Percentiles rank a stretch among this genome's conserved stretches.
Conservation (phyloP, 2,329 filamentous ascomycete genomes). For the Xylaria sp. region DNA sequence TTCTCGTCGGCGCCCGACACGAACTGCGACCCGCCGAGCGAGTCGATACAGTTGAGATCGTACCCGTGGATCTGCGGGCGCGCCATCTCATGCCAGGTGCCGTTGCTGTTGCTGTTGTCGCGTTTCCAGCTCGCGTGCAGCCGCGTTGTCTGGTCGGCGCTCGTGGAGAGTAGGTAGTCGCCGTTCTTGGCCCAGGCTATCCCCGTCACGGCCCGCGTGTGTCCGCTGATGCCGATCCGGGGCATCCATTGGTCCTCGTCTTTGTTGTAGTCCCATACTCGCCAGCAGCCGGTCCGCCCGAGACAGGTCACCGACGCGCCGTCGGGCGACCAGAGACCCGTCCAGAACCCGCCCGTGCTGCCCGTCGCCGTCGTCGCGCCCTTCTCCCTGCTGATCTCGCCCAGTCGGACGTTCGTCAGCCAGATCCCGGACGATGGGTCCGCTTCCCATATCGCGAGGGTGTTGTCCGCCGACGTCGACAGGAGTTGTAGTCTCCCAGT, state of each 20-base stretch:
- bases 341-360: conserved; percentile 96
- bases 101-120: conserved; percentile 48
- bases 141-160: conserved; percentile 91
- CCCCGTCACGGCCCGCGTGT: conserved; percentile 82
- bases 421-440: conserved; percentile 88
- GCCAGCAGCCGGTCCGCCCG: conserved; percentile 92
- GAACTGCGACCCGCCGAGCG: conserved; percentile 78
- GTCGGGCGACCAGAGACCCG: conserved; percentile 87
- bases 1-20: conserved; percentile 98
- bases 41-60: conserved; percentile 92
- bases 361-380: conserved; percentile 96
- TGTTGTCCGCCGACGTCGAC: conserved; percentile 94
- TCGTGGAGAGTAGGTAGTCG: conserved; percentile 86
- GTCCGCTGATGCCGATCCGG: conserved; percentile 80
- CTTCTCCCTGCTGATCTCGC: conserved; percentile 94
- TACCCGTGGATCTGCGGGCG: conserved; percentile 98
- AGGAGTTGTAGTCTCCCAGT: conserved; percentile 74
- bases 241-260: conserved; percentile 78
- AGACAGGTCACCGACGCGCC: conserved; percentile 81
- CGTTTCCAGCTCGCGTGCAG: conserved; percentile 81
- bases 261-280: conserved; percentile 77
- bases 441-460: conserved; percentile 89
- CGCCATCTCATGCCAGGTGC: conserved; percentile 94
- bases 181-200: conserved; percentile 86
- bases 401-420: conserved; percentile 85